Percentiles rank a stretch among this genome's conserved stretches.
phyloP scores from a whole-genome alignment of 202 grass and related monocot genomes.

The Digitaria exilis region DNA sequence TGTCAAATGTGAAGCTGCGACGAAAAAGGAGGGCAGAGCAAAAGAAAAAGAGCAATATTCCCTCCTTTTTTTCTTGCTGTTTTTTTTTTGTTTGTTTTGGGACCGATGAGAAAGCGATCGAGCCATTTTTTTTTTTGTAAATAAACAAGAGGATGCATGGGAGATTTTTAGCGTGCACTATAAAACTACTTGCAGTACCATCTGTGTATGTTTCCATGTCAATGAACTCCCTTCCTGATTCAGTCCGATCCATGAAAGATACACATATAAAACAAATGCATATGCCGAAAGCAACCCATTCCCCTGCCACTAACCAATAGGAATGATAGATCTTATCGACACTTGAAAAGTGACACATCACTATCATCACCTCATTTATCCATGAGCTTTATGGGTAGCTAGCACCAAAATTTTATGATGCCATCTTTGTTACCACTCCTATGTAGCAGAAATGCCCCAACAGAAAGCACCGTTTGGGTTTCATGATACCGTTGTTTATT shows the following conservation, averaged over 20 bases:
- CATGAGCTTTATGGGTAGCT: not conserved
- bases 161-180: not conserved
- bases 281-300: constrained; percentile 49
- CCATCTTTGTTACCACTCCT: not conserved
- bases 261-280: not conserved
- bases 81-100: not conserved
- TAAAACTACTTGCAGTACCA: not conserved
- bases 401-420: not conserved
- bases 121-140: not conserved
- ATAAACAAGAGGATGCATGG: not conserved
- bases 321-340: constrained; percentile 25
- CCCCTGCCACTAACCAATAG: constrained; percentile 18
- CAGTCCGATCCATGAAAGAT: not conserved
- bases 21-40: constrained; percentile 15
- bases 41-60: not conserved
- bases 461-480: not conserved
- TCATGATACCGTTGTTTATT: not conserved
- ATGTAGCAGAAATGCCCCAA: not conserved
- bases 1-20: constrained; percentile 37
- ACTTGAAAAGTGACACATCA: constrained; percentile 5
- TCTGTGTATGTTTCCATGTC: not conserved
- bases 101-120: constrained; percentile 18
- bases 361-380: constrained; percentile 1
- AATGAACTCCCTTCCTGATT: not conserved
- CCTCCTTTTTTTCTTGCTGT: not conserved